Evolutionary conservation across 345 rosid genomes (phyloP), one percentile per base, ranked within the genome.

Genomic region (Theobroma cacao): DNA sequence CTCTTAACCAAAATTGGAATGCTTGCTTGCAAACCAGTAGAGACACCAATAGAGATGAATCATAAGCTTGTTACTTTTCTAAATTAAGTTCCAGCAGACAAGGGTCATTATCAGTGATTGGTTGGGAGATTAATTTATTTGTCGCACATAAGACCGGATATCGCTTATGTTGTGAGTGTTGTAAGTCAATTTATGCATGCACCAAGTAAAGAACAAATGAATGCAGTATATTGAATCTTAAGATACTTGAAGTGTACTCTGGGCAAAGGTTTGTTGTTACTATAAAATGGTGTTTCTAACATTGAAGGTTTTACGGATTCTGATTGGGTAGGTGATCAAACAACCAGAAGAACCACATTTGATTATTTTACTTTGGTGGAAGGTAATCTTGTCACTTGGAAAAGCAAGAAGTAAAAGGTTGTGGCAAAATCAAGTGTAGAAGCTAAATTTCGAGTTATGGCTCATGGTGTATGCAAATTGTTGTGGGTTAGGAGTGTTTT

Each of bases 171-270:
- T 1, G 31, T 65, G 18, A 65, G 5, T 34, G 8, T 65, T 15
- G 47, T 65, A 40, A 67, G 5, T 18, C 72, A 67, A 3, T 67
- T 67, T 17, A 67, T 67, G 72, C 72, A 67, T 18, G 36, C 52
- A 1, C 52, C 72, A 12, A 11, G 30, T 18, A 26, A 67, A 38
- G 48, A 67, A 38, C 72, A 36, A 2, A 18, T 67, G 5, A 14
- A 33, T 2, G 72, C 31, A 7, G 0, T 67, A n/a, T n/a, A n/a
- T n/a, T n/a, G n/a, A n/a, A n/a, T n/a, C n/a, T n/a, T n/a, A n/a
- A n/a, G n/a, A n/a, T n/a, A n/a, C n/a, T n/a, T n/a, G n/a, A 67
- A 67, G 6, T 1, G 14, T 26, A 1, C 72, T 18, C 31, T 14
- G 40, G 18, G 72, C 1, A 43, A 36, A n/a, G 15, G 52, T 8